A percentile compares a stretch with the other conserved stretches of the same genome.
Conservation (phyloP, 2,329 filamentous ascomycete genomes). For the Stagonosporopsis vannaccii region DNA sequence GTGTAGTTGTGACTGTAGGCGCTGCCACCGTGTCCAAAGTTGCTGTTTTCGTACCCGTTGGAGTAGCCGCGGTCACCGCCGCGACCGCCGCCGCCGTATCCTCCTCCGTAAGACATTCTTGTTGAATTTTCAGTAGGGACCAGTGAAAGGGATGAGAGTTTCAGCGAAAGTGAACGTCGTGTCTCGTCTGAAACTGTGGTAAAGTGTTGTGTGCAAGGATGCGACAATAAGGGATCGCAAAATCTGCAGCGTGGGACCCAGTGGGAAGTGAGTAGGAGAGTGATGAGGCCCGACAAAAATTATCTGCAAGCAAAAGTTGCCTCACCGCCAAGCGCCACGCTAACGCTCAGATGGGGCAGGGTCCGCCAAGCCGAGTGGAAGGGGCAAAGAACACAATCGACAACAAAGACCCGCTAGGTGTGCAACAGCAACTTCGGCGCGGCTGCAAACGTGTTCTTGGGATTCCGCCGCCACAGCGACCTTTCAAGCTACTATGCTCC, state of each 20-base stretch:
- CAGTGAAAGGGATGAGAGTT: slow-evolving; percentile 37
- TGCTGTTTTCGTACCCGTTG: slow-evolving; percentile 60
- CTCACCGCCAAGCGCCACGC: slow-evolving; percentile 23
- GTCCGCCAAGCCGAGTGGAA: slow-evolving; percentile 17
- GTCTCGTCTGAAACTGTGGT: slow-evolving; percentile 22
- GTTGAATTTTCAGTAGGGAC: slow-evolving; percentile 42
- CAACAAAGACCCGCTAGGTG: slow-evolving; percentile 19
- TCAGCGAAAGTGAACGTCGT: slow-evolving; percentile 31
- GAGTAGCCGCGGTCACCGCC: slow-evolving; percentile 60
- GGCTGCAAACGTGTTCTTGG: neutral
- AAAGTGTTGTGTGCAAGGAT: slow-evolving; percentile 28
- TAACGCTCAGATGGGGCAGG: slow-evolving; percentile 26
- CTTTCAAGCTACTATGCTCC: neutral
- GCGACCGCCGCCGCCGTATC: slow-evolving; percentile 56
- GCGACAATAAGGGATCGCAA: slow-evolving; percentile 38
- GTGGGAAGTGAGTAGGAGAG: slow-evolving; percentile 24
- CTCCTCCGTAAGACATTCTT: slow-evolving; percentile 74
- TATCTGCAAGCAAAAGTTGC: slow-evolving; percentile 22
- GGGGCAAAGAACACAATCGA: slow-evolving; percentile 20
- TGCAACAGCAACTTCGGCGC: neutral
- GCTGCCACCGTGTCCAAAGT: slow-evolving; percentile 54
- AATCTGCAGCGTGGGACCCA: slow-evolving; percentile 28
- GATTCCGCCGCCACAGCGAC: neutral
- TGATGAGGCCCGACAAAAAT: slow-evolving; percentile 27
- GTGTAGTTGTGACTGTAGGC: slow-evolving; percentile 57